These are phyloP conservation scores for Aspergillus heteromorphus DNA, from an alignment of 495 filamentous ascomycete genomes.

Conservation along the genomic window DNA sequence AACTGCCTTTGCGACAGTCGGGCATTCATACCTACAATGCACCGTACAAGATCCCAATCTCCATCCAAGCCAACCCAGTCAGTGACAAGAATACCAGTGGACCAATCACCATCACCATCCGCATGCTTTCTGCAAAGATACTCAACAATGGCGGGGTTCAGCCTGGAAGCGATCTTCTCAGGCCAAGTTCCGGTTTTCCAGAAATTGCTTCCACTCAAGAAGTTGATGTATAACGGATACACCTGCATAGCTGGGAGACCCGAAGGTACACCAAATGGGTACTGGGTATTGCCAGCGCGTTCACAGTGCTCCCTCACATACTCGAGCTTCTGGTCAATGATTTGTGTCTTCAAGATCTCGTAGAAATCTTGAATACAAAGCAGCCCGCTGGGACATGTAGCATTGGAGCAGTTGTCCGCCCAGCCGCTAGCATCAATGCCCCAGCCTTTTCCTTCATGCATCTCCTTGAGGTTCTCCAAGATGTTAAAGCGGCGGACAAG, in stretches of 20 bases:
- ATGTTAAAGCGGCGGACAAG: constrained; percentile 78
- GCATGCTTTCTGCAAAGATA: constrained; percentile 68
- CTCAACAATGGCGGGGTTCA: constrained; percentile 84
- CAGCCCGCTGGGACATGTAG: constrained; percentile 63
- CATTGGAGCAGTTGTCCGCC: constrained; percentile 84
- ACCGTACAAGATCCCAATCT: constrained; percentile 89
- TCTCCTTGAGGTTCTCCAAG: constrained; percentile 51
- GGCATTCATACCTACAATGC: constrained; percentile 88
- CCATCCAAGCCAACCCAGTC: constrained; percentile 89
- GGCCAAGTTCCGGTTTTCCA: constrained; percentile 91
- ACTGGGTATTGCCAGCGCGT: constrained; percentile 52
- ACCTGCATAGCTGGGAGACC: constrained; percentile 30
- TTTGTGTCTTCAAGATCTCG: constrained; percentile 69
- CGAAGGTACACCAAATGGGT: constrained; percentile 36
- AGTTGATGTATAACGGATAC: constrained; percentile 82
- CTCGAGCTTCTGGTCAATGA: constrained; percentile 75
- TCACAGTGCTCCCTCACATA: constrained; percentile 68
- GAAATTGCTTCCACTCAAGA: constrained; percentile 86
- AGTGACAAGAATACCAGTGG: constrained; percentile 86
- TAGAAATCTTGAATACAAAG: constrained; percentile 94
- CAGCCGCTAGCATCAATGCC: constrained; percentile 79
- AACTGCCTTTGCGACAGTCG: constrained; percentile 53
- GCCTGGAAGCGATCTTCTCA: constrained; percentile 82
- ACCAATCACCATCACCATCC: constrained; percentile 55
- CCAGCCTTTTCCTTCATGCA: constrained; percentile 62